Percentiles rank a stretch among this genome's conserved stretches.
Conservation (phyloP, 2,329 filamentous ascomycete genomes). For the Tolypocladium inflatum region DNA sequence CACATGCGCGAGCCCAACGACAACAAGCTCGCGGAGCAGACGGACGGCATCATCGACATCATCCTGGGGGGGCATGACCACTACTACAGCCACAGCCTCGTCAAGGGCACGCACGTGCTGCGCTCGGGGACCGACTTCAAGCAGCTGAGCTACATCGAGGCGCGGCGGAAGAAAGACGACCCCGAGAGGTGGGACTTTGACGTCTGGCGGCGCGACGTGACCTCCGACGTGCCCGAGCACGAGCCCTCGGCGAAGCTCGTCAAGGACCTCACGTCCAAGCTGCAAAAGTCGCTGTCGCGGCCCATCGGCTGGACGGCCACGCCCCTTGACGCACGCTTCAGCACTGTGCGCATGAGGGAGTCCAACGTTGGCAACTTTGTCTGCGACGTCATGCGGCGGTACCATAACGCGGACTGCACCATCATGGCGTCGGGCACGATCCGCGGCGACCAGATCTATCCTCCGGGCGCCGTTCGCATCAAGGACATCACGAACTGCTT, state of each 20-base stretch:
- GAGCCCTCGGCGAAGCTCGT: slow-evolving; percentile 51
- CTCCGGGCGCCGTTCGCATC: slow-evolving; percentile 65
- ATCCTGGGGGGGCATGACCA: slow-evolving; percentile 88
- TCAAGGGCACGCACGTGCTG: slow-evolving; percentile 77
- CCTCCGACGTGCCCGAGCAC: slow-evolving; percentile 58
- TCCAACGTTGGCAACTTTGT: slow-evolving; percentile 87
- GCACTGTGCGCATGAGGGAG: slow-evolving; percentile 66
- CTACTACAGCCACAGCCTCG: slow-evolving; percentile 68
- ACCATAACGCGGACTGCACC: slow-evolving; percentile 72
- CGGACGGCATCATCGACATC: slow-evolving; percentile 68
- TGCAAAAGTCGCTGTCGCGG: slow-evolving; percentile 71
- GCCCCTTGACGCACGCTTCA: slow-evolving; percentile 79
- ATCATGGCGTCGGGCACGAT: slow-evolving; percentile 83
- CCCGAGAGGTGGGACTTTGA: slow-evolving; percentile 62
- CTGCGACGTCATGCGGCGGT: slow-evolving; percentile 80
- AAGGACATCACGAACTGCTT: slow-evolving; percentile 86
- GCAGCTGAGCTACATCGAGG: slow-evolving; percentile 81
- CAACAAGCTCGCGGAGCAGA: slow-evolving; percentile 69
- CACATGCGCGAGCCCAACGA: slow-evolving; percentile 88
- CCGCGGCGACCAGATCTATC: slow-evolving; percentile 80
- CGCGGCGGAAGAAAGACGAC: slow-evolving; percentile 42
- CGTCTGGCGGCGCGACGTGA: slow-evolving; percentile 66
- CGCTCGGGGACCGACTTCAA: slow-evolving; percentile 88
- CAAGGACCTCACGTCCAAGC: slow-evolving; percentile 57
- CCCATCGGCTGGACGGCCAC: slow-evolving; percentile 75